Conservation (phyloP, 345 rosid genomes). For the Draba incana region DNA sequence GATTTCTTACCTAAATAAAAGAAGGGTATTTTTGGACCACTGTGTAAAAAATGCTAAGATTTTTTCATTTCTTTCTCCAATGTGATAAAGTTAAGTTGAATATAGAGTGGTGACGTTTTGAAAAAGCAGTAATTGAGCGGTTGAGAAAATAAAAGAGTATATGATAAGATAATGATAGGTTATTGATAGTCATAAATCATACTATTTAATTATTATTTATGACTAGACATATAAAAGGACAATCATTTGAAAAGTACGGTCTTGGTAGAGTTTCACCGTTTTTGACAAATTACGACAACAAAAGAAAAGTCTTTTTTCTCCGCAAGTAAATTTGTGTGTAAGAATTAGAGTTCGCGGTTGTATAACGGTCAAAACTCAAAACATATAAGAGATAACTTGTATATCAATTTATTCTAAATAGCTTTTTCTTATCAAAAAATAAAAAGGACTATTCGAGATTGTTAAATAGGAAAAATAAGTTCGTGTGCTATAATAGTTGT, state of each 20-base stretch:
- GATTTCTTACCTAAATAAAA: not conserved
- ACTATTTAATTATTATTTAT: slow-evolving; percentile 22
- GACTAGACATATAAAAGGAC: slow-evolving; percentile 27
- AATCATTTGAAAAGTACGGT: slow-evolving; percentile 35
- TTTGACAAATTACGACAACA: slow-evolving; percentile 28
- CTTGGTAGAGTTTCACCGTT: slow-evolving; percentile 36
- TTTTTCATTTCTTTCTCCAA: not conserved
- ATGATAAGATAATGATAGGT: slow-evolving; percentile 25
- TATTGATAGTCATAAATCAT: slow-evolving; percentile 28
- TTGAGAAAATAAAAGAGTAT: slow-evolving; percentile 9
- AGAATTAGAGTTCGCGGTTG: too few species aligned
- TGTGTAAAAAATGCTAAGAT: not conserved
- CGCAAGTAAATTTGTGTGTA: not conserved
- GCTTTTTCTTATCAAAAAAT: too few species aligned
- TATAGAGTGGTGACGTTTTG: slow-evolving; percentile 8
- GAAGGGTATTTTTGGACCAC: not conserved
- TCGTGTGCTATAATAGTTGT: too few species aligned
- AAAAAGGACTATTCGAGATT: too few species aligned
- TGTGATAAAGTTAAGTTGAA: slow-evolving; percentile 7
- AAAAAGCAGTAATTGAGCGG: slow-evolving; percentile 17
- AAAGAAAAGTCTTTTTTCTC: not conserved
- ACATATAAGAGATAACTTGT: not conserved
- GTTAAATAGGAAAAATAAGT: too few species aligned
- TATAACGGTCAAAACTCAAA: not conserved
- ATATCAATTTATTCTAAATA: too few species aligned